Conservation (phyloP, 163 green algal genomes). For the Volvox carteri region DNA sequence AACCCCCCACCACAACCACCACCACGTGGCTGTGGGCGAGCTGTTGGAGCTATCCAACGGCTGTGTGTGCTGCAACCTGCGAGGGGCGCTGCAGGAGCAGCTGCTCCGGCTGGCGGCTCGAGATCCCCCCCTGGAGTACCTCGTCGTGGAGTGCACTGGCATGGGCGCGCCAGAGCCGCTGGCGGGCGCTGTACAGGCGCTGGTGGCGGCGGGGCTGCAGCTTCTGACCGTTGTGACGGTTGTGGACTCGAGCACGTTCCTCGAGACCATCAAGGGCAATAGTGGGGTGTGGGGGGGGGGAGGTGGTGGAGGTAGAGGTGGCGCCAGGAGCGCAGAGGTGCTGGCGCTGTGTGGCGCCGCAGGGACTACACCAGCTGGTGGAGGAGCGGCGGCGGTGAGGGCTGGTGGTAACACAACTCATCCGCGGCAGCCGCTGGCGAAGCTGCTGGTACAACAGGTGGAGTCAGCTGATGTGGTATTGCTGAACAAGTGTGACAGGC, state of each 20-base stretch:
- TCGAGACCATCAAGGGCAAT: conserved; percentile 58
- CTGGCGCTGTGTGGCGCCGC: neutral
- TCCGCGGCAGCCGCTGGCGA: conserved; percentile 7
- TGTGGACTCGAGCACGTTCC: conserved; percentile 74
- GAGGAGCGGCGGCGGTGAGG: neutral
- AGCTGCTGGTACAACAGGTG: conserved; percentile 51
- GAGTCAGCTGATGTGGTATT: conserved; percentile 64
- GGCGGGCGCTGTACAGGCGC: conserved; percentile 34
- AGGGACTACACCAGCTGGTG: neutral
- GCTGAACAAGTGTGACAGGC: conserved; percentile 67
- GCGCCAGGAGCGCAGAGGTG: neutral
- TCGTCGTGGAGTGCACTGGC: conserved; percentile 87
- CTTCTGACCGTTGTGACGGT: conserved; percentile 85
- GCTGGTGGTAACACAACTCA: neutral
- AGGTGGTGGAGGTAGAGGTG: neutral
- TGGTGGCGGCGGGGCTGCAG: conserved; percentile 31
- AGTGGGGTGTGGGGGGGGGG: neutral
- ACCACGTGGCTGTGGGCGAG: conserved; percentile 61
- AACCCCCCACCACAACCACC: no score
- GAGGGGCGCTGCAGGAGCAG: conserved; percentile 75
- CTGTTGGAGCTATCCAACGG: conserved; percentile 90
- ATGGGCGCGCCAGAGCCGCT: conserved; percentile 80
- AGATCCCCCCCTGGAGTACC: conserved; percentile 73
- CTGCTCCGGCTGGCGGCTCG: neutral
- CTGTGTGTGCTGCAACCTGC: conserved; percentile 91